phyloP scores from a whole-genome alignment of 805 yeast genomes.

The Metschnikowia matae region DNA sequence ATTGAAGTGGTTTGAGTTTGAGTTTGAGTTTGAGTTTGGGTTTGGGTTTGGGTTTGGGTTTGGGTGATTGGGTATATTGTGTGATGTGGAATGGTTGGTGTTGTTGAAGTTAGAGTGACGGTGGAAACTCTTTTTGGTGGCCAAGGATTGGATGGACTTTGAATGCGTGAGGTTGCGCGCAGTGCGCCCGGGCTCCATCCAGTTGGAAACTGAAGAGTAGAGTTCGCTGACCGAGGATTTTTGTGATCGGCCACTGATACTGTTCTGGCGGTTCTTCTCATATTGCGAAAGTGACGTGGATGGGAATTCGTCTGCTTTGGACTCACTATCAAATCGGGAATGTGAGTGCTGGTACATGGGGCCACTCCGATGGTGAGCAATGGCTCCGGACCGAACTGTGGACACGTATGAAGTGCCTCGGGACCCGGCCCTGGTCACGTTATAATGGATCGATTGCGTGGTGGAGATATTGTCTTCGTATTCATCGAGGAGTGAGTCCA shows the following conservation, averaged over 20 bases:
- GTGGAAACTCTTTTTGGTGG: conserved; percentile 6
- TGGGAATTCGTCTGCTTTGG: conserved; percentile 24
- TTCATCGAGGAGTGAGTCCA: conserved; percentile 42
- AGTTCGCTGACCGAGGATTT: conserved; percentile 39
- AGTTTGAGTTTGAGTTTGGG: conserved; percentile 1
- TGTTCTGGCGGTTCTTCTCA: conserved; percentile 22
- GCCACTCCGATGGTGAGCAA: neutral
- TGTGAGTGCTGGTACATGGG: neutral
- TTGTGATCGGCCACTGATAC: conserved; percentile 24
- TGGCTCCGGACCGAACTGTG: neutral
- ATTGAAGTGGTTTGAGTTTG: too few relatives aligned
- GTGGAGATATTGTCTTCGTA: conserved; percentile 40
- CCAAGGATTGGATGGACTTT: conserved; percentile 14
- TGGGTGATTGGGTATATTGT: neutral
- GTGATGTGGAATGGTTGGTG: neutral
- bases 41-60: neutral
- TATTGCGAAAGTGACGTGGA: conserved; percentile 36
- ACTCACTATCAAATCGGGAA: neutral
- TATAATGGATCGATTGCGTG: conserved; percentile 22
- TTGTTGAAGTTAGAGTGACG: neutral
- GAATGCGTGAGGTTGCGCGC: conserved; percentile 10
- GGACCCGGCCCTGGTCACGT: conserved; percentile 26
- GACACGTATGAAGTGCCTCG: conserved; percentile 24
- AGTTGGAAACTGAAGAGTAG: conserved; percentile 42
- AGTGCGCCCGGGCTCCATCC: conserved; percentile 47